These are phyloP conservation scores for Brassica napus DNA, from an alignment of 345 rosid genomes.

Conservation along the genomic window DNA sequence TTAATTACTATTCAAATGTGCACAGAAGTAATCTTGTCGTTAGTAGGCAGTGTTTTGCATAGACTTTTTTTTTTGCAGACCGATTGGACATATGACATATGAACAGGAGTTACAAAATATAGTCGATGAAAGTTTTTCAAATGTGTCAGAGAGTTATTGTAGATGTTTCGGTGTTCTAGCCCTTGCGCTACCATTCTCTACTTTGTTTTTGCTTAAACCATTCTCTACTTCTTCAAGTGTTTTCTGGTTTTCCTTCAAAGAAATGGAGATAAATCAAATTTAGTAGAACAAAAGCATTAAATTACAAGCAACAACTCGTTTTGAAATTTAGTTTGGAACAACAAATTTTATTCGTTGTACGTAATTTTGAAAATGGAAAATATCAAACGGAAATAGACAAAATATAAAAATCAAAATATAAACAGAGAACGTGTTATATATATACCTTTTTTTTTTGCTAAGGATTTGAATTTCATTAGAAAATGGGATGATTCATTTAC, in stretches of 20 bases:
- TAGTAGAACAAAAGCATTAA: not conserved
- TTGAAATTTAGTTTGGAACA: not conserved
- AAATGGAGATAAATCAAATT: not conserved
- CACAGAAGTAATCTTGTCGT: not conserved
- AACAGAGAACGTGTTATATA: not conserved
- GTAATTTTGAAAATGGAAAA: not conserved
- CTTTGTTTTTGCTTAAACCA: too few species aligned
- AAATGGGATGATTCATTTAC: too few species aligned
- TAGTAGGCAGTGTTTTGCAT: not conserved
- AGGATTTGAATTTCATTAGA: too few species aligned
- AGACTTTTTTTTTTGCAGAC: not conserved
- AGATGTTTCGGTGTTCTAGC: not conserved
- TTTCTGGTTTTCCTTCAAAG: not conserved
- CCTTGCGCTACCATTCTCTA: not conserved
- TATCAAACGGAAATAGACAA: not conserved
- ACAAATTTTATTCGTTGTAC: not conserved
- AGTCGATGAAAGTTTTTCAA: too few species aligned
- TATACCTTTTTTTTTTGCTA: not conserved
- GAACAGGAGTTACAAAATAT: not conserved
- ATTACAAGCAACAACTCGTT: not conserved
- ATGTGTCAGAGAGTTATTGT: too few species aligned
- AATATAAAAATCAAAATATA: not conserved
- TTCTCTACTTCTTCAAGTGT: not conserved
- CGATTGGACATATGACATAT: not conserved
- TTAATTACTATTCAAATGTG: not conserved